Evolutionary conservation across 805 yeast genomes (phyloP), one percentile per base, ranked within the genome.

Genomic region (Debaryomyces tyrocola): DNA sequence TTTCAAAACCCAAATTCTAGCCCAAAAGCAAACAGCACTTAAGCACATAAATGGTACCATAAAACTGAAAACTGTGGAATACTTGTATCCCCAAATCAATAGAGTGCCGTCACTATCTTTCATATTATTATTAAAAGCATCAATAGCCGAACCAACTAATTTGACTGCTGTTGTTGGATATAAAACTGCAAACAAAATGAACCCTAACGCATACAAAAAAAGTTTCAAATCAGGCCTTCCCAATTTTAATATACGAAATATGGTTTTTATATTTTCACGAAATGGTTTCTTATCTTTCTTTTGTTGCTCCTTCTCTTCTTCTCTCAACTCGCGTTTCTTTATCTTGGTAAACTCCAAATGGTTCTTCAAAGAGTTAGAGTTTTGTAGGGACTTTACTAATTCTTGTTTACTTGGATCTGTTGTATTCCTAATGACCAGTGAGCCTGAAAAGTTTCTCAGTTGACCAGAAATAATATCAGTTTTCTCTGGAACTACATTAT

Each of bases 1-100:
- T 47, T 66, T 66, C 45, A 65, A 57, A 9, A 64, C 70, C 77
- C 77, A 73, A 46, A 70, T 70, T 43, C 78, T 59, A 18, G 78
- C 76, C 78, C 78, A 73, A 54, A 72, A 73, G 49, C 78, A 73
- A 12, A 63, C 61, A 9, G 78, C 77, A 58, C 71, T 64, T 4
- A 65, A 64, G 40, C 60, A 57, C 73, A 73, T 69, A 43, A 73
- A 73, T 8, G 78, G 78, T 6, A 73, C 64, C 78, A 73, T 73
- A 20, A 68, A 54, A 12, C 62, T 60, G 46, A 73, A 71, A 1
- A 73, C 67, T 1, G 73, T 72, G 17, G 71, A 60, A 48, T 69
- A 70, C 47, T 69, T 70, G 50, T 67, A 73, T 5, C 78, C 78
- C 77, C 77, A 72, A 34, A 73, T 70, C 38, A 73, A 37, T 27